phyloP scores from a whole-genome alignment of 2,329 filamentous ascomycete species.

The Epichloe elymi region DNA sequence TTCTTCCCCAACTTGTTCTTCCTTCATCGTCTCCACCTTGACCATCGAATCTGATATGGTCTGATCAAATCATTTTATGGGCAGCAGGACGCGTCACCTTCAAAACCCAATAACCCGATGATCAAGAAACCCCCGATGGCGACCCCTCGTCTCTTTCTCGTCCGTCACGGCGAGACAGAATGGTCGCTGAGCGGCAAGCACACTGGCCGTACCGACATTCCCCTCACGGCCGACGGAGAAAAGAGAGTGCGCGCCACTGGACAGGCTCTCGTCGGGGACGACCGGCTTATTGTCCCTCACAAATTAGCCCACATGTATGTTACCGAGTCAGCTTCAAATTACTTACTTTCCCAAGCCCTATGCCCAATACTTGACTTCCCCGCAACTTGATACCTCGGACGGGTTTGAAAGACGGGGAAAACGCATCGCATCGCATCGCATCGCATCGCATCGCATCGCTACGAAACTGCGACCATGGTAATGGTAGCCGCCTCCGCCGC shows the following conservation, averaged over 20 bases:
- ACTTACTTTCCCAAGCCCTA: not conserved
- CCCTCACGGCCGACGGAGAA: conserved; percentile 70
- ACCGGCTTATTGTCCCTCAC: conserved; percentile 71
- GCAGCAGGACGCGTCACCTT: not conserved
- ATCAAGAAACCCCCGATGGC: conserved; percentile 10
- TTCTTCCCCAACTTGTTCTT: too few relatives aligned
- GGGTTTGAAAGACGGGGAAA: not conserved
- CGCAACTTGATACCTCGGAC: not conserved
- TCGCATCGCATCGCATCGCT: not conserved
- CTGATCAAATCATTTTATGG: too few relatives aligned
- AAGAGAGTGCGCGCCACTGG: conserved; percentile 65
- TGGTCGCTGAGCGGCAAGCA: conserved; percentile 83
- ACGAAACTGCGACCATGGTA: not conserved
- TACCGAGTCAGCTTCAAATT: conserved; percentile 5
- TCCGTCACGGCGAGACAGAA: conserved; percentile 89
- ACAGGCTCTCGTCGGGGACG: conserved; percentile 67
- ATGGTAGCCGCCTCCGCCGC: not conserved
- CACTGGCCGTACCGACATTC: conserved; percentile 76
- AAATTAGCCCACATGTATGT: conserved; percentile 72
- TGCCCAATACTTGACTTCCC: not conserved
- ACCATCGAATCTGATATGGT: too few relatives aligned
- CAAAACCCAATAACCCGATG: not conserved
- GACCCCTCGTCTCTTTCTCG: conserved; percentile 64
- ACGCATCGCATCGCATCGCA: not conserved
- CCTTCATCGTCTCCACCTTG: too few relatives aligned